Base-by-base conservation (phyloP, 2,329 filamentous ascomycete genomes). In the Cercospora nicotianae region DNA sequence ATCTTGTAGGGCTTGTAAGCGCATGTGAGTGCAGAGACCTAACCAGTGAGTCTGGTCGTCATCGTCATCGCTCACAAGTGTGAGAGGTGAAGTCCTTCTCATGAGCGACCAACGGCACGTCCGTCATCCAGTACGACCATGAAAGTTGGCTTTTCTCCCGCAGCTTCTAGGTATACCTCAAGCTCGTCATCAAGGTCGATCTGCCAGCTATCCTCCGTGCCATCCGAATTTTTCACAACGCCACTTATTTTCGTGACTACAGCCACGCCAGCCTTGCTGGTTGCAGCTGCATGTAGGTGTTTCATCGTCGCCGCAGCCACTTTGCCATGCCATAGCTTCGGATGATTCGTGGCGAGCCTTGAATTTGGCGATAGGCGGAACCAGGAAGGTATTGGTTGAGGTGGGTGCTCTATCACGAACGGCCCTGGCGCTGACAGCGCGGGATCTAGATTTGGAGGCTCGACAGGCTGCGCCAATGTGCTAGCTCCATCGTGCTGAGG, bases 131-230 rank as follows among this genome's bases (percentile, higher is more conserved):
- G 65, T 63, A 72, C 66, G 16, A 79, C 76, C 45, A 74, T 64
- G 66, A 89, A 87, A 5, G 81, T 84, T 13, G 83, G 83, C 75
- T 87, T 87, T 75, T 86, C 81, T 28, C 90, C 82, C 75, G 91
- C 89, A 58, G 85, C 83, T 72, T 70, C 71, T 8, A 95, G 78
- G 79, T 94, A 94, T 0, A 89, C 89, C 67, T 85, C 85, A 69
- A 95, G 77, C 79, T 94, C 91, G 69, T 88, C 86, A 73, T 94
- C 90, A 48, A 89, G 85, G 64, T 89, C 89, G 72, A 94, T 89
- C 65, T 84, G 80, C 74, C 91, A 85, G 16, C 82, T 82, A 55
- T 91, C 82, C 75, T 92, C 90, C 60, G 83, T 83, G 5, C 86
- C 88, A 70, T 83, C 83, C 13, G 63, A 69, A 26, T 70, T 70